Base-by-base conservation (phyloP, 495 filamentous ascomycete genomes). In the Cercophora samala region DNA sequence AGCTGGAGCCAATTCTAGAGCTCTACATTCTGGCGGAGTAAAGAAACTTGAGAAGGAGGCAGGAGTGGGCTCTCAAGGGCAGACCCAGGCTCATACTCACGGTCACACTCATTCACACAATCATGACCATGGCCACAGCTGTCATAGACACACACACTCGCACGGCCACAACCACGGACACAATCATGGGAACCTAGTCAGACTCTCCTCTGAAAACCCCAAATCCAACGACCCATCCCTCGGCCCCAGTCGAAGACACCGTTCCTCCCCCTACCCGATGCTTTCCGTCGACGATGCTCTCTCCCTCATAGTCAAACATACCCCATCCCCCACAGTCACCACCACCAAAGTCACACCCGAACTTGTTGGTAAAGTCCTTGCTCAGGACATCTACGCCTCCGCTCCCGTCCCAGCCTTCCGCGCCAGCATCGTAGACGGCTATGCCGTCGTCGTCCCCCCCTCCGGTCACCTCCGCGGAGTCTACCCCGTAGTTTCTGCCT, bases 381-480 rank as follows among this genome's bases (percentile, higher is more conserved):
- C 93, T 5, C 86, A 91, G 74, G 91, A 96, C 72, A 88, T 98
- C 51, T 85, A 82, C 58, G 91, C 95, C 3, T 74, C 80, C 23
- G 93, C 97, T 72, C 81, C 88, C 17, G 96, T 98, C 0, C 95
- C 95, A 4, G 95, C 96, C 5, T 99, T 92, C 78, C 85, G 91
- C 62, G 95, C 95, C 53, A 97, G 93, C 73, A 99, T 97, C 65
- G 96, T 99, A 3, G 95, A 99, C 74, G 95, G 95, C 13, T 99
- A 99, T 73, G 96, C 96, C 3, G 84, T 97, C 19, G 80, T 88
- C 46, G 87, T 86, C 8, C 78, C 85, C 11, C 72, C 82, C 8
- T 80, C 86, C 51, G 86, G 83, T 0, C 89, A 86, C 52, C 84
- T 88, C 11, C 90, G 88, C 68, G 92, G 92, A 0, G 78, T 88